Percentiles rank a stretch among this genome's conserved stretches.
Conservation (phyloP, 1,139 yeast genomes). For the Blastobotrys illinoisensis region DNA sequence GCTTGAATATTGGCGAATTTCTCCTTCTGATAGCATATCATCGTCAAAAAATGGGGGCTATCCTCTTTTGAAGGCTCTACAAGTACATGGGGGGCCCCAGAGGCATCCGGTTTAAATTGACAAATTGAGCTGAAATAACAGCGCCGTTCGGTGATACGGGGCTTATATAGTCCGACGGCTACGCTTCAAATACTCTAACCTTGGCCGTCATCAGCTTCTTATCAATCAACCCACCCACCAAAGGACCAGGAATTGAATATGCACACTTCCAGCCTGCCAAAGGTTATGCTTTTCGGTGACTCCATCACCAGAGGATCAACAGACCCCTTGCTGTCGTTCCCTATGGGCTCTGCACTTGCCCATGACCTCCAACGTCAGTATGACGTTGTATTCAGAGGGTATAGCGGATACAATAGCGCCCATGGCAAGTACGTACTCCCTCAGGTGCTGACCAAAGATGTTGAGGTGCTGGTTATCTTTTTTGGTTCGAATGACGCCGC, state of each 20-base stretch:
- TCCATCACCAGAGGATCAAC: constrained; percentile 51
- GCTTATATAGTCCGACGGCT: background rate
- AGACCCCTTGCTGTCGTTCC: constrained; percentile 36
- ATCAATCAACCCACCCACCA: too few relatives aligned
- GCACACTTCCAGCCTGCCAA: constrained; percentile 18
- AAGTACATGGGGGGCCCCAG: too few relatives aligned
- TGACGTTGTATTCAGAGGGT: constrained; percentile 56
- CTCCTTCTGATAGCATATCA: too few relatives aligned
- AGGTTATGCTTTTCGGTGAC: constrained; percentile 58
- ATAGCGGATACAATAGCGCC: constrained; percentile 51
- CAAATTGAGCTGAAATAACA: background rate
- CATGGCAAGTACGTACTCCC: constrained; percentile 35
- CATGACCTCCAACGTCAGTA: constrained; percentile 41
- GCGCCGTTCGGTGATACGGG: background rate
- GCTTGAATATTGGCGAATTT: too few relatives aligned
- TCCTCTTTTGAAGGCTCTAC: too few relatives aligned
- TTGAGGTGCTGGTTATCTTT: constrained; percentile 39
- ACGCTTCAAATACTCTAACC: background rate
- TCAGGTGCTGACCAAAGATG: constrained; percentile 15
- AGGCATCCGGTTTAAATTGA: background rate
- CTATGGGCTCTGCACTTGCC: constrained; percentile 41
- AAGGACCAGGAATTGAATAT: background rate
- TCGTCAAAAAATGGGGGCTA: too few relatives aligned
- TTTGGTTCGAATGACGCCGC: constrained; percentile 72
- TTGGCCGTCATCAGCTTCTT: too few relatives aligned